Evolutionary conservation across 306 rosid genomes (phyloP).

Genomic region (Vigna reflexopilosa): DNA sequence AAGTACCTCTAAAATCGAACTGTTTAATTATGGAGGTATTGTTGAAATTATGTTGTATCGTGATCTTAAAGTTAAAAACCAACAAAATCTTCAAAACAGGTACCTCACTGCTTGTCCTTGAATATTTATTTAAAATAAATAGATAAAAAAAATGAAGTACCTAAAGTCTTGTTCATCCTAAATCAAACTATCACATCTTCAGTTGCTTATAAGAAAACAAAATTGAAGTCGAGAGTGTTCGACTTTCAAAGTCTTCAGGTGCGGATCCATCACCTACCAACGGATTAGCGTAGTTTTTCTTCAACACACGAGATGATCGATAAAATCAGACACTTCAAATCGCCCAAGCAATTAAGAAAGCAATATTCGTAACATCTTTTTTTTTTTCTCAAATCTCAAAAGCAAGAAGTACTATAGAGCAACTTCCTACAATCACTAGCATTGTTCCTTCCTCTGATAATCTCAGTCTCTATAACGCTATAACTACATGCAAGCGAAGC

Average conservation of each 20-base stretch:
- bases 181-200: conserved; percentile 3
- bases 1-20: neutral
- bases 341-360: conserved; percentile 6
- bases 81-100: neutral
- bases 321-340: conserved; percentile 15
- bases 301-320: neutral
- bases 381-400: conserved; percentile 9
- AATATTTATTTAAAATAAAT: neutral
- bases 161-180: conserved; percentile 13
- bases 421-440: neutral
- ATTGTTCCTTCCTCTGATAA: conserved; percentile 6
- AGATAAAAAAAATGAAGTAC: neutral
- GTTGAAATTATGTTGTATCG: neutral
- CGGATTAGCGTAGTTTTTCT: conserved; percentile 1
- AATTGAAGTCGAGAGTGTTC: conserved; percentile 5
- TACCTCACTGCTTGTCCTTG: neutral
- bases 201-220: neutral
- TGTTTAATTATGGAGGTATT: neutral
- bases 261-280: conserved; percentile 29
- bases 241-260: conserved; percentile 9
- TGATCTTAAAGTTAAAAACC: neutral
- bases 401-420: conserved; percentile 6
- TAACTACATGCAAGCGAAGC: conserved; percentile 10
- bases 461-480: neutral
- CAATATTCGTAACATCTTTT: neutral